Conservation (phyloP, 2,329 filamentous ascomycete genomes). For the Orbilia oligospora region DNA sequence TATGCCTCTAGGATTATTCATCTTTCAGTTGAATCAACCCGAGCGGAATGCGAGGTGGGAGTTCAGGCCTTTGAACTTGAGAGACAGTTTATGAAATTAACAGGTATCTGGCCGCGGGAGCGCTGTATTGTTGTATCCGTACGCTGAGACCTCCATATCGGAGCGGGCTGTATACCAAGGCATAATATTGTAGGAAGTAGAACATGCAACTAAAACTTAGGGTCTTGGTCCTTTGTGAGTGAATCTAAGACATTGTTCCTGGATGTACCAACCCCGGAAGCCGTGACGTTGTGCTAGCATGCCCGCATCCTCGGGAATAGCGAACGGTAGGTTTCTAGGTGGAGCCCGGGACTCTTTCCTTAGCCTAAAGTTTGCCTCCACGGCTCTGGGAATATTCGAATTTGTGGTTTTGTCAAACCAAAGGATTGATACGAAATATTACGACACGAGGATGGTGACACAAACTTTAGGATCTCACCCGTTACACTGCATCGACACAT, state of each 20-base stretch:
- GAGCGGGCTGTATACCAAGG: constrained; percentile 9
- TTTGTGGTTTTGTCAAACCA: neutral
- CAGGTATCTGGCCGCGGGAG: neutral
- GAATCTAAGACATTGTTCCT: neutral
- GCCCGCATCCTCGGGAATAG: neutral
- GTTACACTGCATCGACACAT: constrained; percentile 30
- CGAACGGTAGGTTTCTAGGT: neutral
- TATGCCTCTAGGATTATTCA: neutral
- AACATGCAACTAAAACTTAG: neutral
- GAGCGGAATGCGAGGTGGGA: neutral
- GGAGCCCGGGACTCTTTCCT: neutral
- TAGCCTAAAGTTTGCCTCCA: neutral
- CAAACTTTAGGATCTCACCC: constrained; percentile 15
- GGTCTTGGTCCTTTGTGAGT: neutral
- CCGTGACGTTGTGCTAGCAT: neutral
- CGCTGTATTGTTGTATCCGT: neutral
- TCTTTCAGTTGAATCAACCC: neutral
- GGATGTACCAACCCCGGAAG: neutral
- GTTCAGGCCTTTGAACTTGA: neutral
- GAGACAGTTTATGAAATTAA: neutral
- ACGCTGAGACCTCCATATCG: constrained; percentile 1
- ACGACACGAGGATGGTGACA: constrained; percentile 27
- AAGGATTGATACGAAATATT: neutral
- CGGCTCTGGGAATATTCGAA: neutral
- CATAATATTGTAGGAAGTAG: neutral